These are phyloP conservation scores for Cercospora canescens DNA, from an alignment of 2,329 filamentous ascomycete genomes.

Conservation along the genomic window DNA sequence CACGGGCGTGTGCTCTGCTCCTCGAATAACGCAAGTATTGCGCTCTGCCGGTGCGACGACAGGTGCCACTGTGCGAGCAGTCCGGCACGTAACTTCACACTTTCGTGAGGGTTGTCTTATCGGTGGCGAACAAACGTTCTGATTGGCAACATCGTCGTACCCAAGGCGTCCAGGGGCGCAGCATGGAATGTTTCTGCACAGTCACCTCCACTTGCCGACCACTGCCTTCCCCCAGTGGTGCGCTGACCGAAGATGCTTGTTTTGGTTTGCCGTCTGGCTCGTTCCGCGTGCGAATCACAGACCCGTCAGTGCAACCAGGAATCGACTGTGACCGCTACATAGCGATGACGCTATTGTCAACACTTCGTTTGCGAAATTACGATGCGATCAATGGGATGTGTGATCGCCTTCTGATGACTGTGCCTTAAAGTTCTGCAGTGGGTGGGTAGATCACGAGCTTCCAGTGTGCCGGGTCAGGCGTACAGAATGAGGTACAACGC, in stretches of 20 bases:
- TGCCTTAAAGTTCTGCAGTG: neutral
- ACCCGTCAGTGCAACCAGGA: neutral
- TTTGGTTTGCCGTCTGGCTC: neutral
- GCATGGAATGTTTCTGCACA: neutral
- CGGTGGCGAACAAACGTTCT: neutral
- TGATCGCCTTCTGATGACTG: neutral
- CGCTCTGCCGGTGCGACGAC: neutral
- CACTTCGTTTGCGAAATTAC: neutral
- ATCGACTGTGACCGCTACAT: neutral
- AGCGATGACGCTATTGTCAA: neutral
- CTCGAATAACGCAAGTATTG: neutral
- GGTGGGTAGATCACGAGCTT: neutral
- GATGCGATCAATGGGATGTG: neutral
- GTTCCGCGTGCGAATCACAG: neutral
- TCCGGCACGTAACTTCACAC: neutral
- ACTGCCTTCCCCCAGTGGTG: neutral
- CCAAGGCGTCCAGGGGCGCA: neutral
- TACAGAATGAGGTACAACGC: neutral
- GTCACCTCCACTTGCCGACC: neutral
- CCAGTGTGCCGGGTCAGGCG: neutral
- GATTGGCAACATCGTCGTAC: neutral
- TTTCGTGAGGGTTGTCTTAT: neutral
- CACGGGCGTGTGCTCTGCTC: neutral
- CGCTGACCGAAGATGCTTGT: neutral
- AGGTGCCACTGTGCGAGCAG: neutral